A percentile compares a stretch with the other conserved stretches of the same genome.
Evolutionary conservation across 208 protist genomes (phyloP).

Genomic region (Willaertia magna): DNA sequence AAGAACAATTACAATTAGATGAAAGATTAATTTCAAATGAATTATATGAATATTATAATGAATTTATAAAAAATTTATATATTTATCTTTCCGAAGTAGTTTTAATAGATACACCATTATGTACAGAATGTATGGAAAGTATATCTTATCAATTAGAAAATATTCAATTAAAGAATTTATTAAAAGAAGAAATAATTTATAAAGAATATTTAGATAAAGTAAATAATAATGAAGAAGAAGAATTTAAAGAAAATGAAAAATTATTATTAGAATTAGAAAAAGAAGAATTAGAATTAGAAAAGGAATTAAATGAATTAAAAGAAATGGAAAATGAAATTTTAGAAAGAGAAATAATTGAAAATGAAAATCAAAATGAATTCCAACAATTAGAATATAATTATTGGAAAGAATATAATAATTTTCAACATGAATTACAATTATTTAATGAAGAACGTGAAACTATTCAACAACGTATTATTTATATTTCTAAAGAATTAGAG

Average conservation of each 20-base stretch:
- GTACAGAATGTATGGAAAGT: neutral
- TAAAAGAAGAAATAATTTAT: neutral
- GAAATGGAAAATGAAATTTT: neutral
- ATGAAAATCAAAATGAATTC: neutral
- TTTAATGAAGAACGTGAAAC: conserved; percentile 13
- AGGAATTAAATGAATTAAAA: neutral
- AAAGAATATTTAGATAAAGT: neutral
- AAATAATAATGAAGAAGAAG: neutral
- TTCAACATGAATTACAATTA: neutral
- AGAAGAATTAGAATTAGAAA: neutral
- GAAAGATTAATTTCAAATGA: neutral
- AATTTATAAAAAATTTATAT: neutral
- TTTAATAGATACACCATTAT: neutral
- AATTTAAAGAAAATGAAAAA: neutral
- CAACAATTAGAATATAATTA: neutral
- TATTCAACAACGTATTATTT: conserved; percentile 45
- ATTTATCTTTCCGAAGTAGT: neutral
- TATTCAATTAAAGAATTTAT: neutral
- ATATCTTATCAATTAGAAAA: neutral
- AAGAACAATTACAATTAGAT: neutral
- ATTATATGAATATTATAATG: neutral
- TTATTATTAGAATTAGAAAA: neutral
- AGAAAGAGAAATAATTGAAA: neutral
- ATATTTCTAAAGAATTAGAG: conserved; percentile 49
- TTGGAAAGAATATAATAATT: neutral